These are phyloP conservation scores for Stephania japonica DNA, from an alignment of 164 flowering plant species.

Conservation along the genomic window DNA sequence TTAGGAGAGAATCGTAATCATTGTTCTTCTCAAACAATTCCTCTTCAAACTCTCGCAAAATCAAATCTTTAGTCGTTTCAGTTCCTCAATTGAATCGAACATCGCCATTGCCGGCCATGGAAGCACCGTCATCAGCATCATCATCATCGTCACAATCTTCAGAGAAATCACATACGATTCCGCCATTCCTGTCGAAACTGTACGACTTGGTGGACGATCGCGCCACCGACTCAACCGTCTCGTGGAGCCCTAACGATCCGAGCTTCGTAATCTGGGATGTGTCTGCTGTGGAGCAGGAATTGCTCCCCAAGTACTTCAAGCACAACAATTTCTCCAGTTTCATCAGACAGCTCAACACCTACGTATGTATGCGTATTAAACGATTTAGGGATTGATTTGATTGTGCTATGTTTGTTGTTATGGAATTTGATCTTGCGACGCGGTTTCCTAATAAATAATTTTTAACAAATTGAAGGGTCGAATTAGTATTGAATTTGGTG, in stretches of 20 bases:
- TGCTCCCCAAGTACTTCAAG: constrained; percentile 50
- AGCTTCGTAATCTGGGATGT: constrained; percentile 44
- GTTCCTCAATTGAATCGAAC: neutral
- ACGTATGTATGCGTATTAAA: constrained; percentile 25
- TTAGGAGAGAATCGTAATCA: too few species aligned
- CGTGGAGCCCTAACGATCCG: constrained; percentile 30
- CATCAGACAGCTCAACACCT: constrained; percentile 58
- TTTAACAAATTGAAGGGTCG: too few species aligned
- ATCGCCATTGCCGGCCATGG: constrained; percentile 18
- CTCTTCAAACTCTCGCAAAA: too few species aligned
- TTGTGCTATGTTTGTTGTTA: too few species aligned
- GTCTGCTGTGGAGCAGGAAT: constrained; percentile 27
- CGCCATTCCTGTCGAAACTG: constrained; percentile 46
- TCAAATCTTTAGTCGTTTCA: neutral
- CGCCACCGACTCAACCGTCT: constrained; percentile 32
- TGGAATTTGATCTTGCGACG: too few species aligned
- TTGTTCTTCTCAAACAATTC: too few species aligned
- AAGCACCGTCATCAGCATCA: constrained; percentile 23
- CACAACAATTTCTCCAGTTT: constrained; percentile 57
- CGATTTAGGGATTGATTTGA: too few species aligned
- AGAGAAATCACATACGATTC: constrained; percentile 11
- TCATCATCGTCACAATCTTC: constrained; percentile 6
- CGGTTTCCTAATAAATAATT: too few species aligned
- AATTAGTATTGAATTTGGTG: too few species aligned
- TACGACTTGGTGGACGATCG: constrained; percentile 52